Evolutionary conservation across 768 basidiomycete genomes (phyloP).

Genomic region (Tricholoma sp.): DNA sequence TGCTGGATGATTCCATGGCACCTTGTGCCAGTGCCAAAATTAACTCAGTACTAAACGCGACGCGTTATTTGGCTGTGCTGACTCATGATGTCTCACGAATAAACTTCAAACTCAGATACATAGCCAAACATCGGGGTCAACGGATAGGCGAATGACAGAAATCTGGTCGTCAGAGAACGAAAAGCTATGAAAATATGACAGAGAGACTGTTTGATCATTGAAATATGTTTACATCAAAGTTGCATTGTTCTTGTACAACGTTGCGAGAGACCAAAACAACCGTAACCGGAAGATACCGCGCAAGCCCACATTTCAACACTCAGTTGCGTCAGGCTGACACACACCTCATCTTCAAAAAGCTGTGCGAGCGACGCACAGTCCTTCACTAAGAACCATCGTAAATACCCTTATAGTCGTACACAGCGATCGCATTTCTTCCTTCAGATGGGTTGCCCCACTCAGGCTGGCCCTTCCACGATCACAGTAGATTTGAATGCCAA

Average conservation of each 20-base stretch:
- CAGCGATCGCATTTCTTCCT: slow-evolving; percentile 4
- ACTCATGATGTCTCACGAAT: slow-evolving; percentile 10
- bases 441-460: slow-evolving; percentile 9
- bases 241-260: neutral
- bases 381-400: slow-evolving; percentile 8
- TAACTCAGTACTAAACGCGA: slow-evolving; percentile 9
- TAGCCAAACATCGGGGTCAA: slow-evolving; percentile 1
- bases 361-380: slow-evolving; percentile 10
- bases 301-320: slow-evolving; percentile 8
- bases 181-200: neutral
- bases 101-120: slow-evolving; percentile 28
- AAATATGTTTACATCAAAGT: slow-evolving; percentile 1
- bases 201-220: neutral
- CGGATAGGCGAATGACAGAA: slow-evolving; percentile 4
- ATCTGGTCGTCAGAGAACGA: slow-evolving; percentile 5
- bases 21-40: neutral
- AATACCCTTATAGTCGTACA: slow-evolving; percentile 8
- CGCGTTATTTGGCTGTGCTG: slow-evolving; percentile 16
- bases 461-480: slow-evolving; percentile 1
- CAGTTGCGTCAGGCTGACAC: slow-evolving; percentile 4
- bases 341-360: slow-evolving; percentile 11
- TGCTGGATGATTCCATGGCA: slow-evolving; percentile 54
- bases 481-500: slow-evolving; percentile 19
- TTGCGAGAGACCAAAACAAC: slow-evolving; percentile 16
- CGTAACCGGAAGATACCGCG: slow-evolving; percentile 31